Evolutionary conservation across 2,329 filamentous ascomycete species (phyloP).

Genomic region (Triangularia setosa): DNA sequence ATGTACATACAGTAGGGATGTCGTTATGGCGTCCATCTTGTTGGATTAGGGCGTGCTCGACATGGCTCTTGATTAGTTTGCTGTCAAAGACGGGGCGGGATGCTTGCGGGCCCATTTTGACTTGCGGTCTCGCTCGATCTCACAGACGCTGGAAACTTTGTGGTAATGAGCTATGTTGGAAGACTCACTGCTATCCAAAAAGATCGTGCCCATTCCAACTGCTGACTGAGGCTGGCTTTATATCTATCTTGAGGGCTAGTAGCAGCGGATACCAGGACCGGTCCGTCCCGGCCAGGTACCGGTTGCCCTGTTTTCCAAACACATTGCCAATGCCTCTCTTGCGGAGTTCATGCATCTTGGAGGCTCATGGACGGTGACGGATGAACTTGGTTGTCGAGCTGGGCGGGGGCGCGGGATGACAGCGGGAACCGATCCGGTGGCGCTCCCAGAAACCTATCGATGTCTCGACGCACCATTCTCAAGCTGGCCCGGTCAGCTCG

Average conservation of each 20-base stretch:
- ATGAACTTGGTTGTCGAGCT: background rate
- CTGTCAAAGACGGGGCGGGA: conserved; percentile 21
- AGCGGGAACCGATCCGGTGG: conserved; percentile 10
- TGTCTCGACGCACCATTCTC: conserved; percentile 3
- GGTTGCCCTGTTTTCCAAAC: background rate
- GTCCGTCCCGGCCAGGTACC: conserved; percentile 4
- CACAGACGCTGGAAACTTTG: background rate
- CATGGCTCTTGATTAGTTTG: conserved; percentile 24
- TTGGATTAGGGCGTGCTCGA: conserved; percentile 25
- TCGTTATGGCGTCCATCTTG: conserved; percentile 21
- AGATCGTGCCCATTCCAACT: background rate
- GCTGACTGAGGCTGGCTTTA: background rate
- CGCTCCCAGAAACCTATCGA: background rate
- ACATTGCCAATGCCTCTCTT: background rate
- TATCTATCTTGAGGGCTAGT: background rate
- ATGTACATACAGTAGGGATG: conserved; percentile 22
- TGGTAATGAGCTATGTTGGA: background rate
- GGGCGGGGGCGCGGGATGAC: conserved; percentile 4
- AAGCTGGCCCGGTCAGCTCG: background rate
- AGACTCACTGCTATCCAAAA: background rate
- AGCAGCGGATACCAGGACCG: background rate
- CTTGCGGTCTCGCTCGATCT: background rate
- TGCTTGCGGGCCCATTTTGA: conserved; percentile 16
- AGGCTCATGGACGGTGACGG: background rate
- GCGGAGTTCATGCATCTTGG: background rate